Evolutionary conservation across 2,329 filamentous ascomycete species (phyloP), one percentile per base, ranked within the genome.

Genomic region (Hymenoscyphus salicellus): DNA sequence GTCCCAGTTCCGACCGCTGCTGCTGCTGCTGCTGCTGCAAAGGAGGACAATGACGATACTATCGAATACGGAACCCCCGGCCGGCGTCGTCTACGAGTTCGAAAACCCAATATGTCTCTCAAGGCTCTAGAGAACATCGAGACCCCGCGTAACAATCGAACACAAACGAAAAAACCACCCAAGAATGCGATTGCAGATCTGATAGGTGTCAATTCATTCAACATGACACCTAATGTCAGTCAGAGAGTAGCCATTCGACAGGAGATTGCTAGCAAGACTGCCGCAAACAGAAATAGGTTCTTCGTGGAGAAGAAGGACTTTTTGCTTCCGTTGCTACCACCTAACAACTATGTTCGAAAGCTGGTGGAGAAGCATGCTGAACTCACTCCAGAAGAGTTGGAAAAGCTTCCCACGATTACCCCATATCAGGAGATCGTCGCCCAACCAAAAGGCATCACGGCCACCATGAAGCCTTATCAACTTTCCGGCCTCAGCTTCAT

Each of bases 381-480:
- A 8, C 64, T 73, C 14, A 68, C 69, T 20, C 36, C 61, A 43
- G 68, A 68, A 11, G 71, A 73, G 60, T 63, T 66, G 8, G 61
- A 68, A 0, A 60, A 68, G n/a, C 66, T 72, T 16, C 74, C 71
- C 32, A 59, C 52, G 3, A 64, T 67, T 20, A 68, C 68, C 1
- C 69, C 74, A 43, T 74, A 75, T 58, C 60, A 70, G 60, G 72
- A 74, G 63, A 68, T 75, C 33, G 68, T 68, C 30, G 58, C 43
- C 10, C 73, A 75, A 46, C 72, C 74, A 1, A 57, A 58, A 11
- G 73, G 73, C 6, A 78, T 86, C 14, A 80, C 72, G 1, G 84
- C 84, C 0, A 78, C 70, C 0, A 81, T 84, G 74, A 84, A 84
- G 68, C 78, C 80, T 2, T 83, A 84, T 57, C 82, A 84, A 65